Evolutionary conservation across 768 basidiomycete species (phyloP).

Genomic region (Pleurotus pulmonarius): DNA sequence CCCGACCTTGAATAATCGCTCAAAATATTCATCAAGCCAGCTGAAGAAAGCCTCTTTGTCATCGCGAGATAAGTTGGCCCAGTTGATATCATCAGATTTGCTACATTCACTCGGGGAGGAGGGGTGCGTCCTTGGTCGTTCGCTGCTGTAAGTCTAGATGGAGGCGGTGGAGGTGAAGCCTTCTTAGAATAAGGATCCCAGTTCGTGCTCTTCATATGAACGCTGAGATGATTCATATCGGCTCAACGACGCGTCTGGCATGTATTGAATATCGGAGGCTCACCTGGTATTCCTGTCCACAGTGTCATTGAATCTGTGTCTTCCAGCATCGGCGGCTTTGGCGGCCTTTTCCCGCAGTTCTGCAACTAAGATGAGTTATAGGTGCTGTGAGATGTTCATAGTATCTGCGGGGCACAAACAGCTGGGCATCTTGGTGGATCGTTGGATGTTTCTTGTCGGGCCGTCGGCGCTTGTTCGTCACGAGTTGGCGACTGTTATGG

Average conservation of each 20-base stretch:
- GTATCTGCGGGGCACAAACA: background rate
- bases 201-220: conserved; percentile 56
- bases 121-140: conserved; percentile 16
- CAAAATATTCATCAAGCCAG: conserved; percentile 84
- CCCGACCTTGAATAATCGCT: conserved; percentile 32
- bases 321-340: conserved; percentile 55
- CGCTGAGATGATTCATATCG: conserved; percentile 25
- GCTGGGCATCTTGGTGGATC: background rate
- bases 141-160: conserved; percentile 12
- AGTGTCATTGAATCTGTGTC: conserved; percentile 48
- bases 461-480: too few relatives aligned
- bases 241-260: background rate
- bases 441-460: background rate
- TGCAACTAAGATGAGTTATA: conserved; percentile 29
- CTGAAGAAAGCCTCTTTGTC: conserved; percentile 73
- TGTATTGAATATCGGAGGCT: background rate
- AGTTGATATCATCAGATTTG: conserved; percentile 47
- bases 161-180: conserved; percentile 41
- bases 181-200: conserved; percentile 61
- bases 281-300: conserved; percentile 54
- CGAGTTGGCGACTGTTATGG: too few relatives aligned
- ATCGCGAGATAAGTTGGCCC: conserved; percentile 60
- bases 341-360: conserved; percentile 64
- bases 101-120: conserved; percentile 28
- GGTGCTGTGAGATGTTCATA: background rate